Conservation (phyloP, 805 yeast species). For the Saturnispora quitensis region DNA sequence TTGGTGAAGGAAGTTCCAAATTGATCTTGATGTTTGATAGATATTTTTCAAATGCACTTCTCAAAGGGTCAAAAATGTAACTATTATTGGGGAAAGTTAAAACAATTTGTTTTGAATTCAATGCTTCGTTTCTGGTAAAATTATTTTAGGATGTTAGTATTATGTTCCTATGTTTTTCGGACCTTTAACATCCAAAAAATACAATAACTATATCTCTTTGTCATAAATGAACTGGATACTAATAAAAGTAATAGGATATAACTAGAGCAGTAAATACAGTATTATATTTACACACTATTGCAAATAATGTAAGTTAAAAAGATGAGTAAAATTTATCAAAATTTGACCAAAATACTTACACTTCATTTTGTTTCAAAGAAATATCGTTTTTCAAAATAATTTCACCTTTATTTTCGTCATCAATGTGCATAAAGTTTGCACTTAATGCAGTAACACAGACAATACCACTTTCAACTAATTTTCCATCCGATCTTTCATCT, state of each 20-base stretch:
- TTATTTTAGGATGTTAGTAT: background rate
- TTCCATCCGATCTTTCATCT: constrained; percentile 52
- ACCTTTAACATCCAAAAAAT: background rate
- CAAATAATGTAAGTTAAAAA: background rate
- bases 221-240: background rate
- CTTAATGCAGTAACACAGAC: constrained; percentile 61
- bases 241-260: background rate
- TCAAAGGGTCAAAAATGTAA: constrained; percentile 37
- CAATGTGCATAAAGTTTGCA: constrained; percentile 60
- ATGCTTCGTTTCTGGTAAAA: background rate
- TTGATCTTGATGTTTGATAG: constrained; percentile 7
- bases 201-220: too few relatives aligned
- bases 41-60: constrained; percentile 27
- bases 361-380: background rate
- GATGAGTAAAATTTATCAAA: background rate
- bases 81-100: constrained; percentile 31
- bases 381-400: constrained; percentile 29
- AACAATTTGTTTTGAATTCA: constrained; percentile 14
- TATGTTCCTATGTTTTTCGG: background rate
- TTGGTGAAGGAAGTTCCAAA: constrained; percentile 3
- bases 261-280: background rate
- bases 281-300: background rate
- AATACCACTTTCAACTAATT: constrained; percentile 54
- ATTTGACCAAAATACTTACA: background rate
- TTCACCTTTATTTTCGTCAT: constrained; percentile 42